Percentiles rank a stretch among this genome's conserved stretches.
phyloP scores from a whole-genome alignment of 495 filamentous ascomycete species.

The Margaritispora aquatica region DNA sequence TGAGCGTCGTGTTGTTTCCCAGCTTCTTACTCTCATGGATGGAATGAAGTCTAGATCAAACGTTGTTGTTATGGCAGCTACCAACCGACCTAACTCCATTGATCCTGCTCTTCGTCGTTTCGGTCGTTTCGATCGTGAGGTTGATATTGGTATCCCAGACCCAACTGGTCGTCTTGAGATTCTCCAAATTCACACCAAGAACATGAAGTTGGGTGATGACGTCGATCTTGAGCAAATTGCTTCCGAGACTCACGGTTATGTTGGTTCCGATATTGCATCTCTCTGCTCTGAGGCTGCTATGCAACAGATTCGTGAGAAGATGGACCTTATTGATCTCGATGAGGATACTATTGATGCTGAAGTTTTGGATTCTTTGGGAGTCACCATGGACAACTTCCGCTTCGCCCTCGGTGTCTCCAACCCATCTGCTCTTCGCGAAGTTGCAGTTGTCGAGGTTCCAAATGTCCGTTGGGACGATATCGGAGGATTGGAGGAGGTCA shows the following conservation, averaged over 20 bases:
- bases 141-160: conserved; percentile 96
- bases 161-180: conserved; percentile 98
- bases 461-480: conserved; percentile 99
- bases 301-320: conserved; percentile 99
- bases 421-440: conserved; percentile 96
- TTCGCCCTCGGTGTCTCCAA: conserved; percentile 97
- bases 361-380: conserved; percentile 94
- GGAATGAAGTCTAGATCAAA: conserved; percentile 99
- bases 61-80: conserved; percentile 97
- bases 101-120: conserved; percentile 96
- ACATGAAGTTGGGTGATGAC: conserved; percentile 98
- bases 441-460: conserved; percentile 97
- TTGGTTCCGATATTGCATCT: conserved; percentile 97
- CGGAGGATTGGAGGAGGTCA: conserved; percentile 96
- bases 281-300: conserved; percentile 98
- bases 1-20: conserved; percentile 95
- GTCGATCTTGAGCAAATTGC: conserved; percentile 97
- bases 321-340: conserved; percentile 98
- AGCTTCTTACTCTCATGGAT: conserved; percentile 97
- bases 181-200: conserved; percentile 98
- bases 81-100: conserved; percentile 95
- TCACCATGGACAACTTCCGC: conserved; percentile 99
- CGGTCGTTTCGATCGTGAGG: conserved; percentile 93
- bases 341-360: conserved; percentile 99
- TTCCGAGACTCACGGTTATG: conserved; percentile 97